A percentile compares a stretch with the other conserved stretches of the same genome.
These are phyloP conservation scores for Pittosporum tobira DNA, from an alignment of 129 eudicot species.

Conservation along the genomic window DNA sequence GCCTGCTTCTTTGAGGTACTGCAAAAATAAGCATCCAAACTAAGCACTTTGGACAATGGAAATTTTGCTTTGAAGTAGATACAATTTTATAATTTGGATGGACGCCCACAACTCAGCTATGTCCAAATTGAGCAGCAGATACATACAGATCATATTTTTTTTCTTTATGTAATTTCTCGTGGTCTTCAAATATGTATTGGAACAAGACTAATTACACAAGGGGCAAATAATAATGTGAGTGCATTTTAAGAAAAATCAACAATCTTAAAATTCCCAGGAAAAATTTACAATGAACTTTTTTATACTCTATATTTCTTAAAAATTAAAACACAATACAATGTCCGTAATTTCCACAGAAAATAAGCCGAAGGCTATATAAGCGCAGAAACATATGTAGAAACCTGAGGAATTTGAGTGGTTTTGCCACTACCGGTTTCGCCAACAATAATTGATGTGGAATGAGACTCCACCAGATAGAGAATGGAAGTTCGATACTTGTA, in stretches of 20 bases:
- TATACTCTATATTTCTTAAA: background rate
- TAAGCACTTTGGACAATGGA: background rate
- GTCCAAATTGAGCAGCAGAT: too few relatives aligned
- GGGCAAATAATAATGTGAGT: too few relatives aligned
- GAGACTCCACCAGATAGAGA: conserved; percentile 76
- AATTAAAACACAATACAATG: background rate
- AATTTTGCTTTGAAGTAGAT: background rate
- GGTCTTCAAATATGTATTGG: background rate
- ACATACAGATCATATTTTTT: background rate
- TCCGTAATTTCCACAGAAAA: background rate
- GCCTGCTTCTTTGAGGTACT: conserved; percentile 89
- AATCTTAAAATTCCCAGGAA: too few relatives aligned
- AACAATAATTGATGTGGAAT: conserved; percentile 68
- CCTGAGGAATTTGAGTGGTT: conserved; percentile 98
- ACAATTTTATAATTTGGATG: too few relatives aligned
- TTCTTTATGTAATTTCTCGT: background rate
- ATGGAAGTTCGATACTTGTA: conserved; percentile 54
- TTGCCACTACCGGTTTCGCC: conserved; percentile 98
- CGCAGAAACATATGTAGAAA: too few relatives aligned
- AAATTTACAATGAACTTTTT: too few relatives aligned
- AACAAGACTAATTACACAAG: background rate
- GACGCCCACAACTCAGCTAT: too few relatives aligned
- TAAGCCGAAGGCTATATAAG: background rate
- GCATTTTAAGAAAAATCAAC: too few relatives aligned
- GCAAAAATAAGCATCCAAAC: conserved; percentile 10